phyloP scores from a whole-genome alignment of 179 eudicot genomes.

The Carnegiea gigantea region DNA sequence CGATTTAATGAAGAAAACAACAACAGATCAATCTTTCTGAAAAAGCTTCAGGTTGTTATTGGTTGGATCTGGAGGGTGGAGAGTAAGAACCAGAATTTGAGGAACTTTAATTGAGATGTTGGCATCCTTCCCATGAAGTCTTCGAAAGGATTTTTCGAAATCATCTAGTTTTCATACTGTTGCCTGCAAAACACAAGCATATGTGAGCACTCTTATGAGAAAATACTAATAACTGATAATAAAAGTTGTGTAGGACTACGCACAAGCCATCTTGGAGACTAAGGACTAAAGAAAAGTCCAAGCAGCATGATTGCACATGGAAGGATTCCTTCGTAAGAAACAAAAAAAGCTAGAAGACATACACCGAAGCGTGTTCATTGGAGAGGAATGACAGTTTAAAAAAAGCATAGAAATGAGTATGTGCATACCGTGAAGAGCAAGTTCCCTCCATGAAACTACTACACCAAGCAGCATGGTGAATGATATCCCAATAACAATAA shows the following conservation, averaged over 20 bases:
- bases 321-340: slow-evolving; percentile 11
- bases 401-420: neutral
- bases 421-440: slow-evolving; percentile 29
- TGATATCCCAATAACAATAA: slow-evolving; percentile 30
- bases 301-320: slow-evolving; percentile 29
- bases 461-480: slow-evolving; percentile 28
- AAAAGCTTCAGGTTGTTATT: too few species aligned
- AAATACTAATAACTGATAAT: neutral
- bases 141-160: slow-evolving; percentile 27
- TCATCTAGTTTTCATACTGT: slow-evolving; percentile 24
- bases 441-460: slow-evolving; percentile 24
- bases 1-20: too few species aligned
- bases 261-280: slow-evolving; percentile 39
- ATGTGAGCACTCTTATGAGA: neutral
- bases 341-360: neutral
- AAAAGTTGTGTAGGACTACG: neutral
- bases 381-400: neutral
- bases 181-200: slow-evolving; percentile 20
- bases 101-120: slow-evolving; percentile 26
- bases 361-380: neutral
- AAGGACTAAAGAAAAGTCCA: slow-evolving; percentile 29
- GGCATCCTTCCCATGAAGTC: slow-evolving; percentile 32
- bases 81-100: slow-evolving; percentile 23
- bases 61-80: neutral
- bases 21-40: too few species aligned